Evolutionary conservation across 352 stramenopile genomes (phyloP).

Genomic region (Pythium plurisporium): DNA sequence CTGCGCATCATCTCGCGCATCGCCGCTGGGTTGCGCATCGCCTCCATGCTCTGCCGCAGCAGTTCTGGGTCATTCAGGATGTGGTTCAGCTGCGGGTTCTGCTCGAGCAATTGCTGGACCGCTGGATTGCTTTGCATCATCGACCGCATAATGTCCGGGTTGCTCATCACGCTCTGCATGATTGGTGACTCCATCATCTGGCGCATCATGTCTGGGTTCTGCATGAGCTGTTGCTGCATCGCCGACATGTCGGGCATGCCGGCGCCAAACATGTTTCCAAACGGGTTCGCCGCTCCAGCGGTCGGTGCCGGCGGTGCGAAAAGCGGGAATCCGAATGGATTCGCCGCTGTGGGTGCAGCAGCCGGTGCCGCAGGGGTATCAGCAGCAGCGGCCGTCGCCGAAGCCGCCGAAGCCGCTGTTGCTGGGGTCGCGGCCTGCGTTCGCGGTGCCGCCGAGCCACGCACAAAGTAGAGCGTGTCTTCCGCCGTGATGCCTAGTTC

Average conservation of each 20-base stretch:
- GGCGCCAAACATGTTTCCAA: slow-evolving; percentile 53
- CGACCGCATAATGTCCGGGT: slow-evolving; percentile 93
- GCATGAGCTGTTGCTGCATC: slow-evolving; percentile 87
- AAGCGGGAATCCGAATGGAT: slow-evolving; percentile 52
- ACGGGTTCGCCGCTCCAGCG: slow-evolving; percentile 39
- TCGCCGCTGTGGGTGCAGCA: slow-evolving; percentile 19
- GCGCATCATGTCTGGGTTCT: slow-evolving; percentile 86
- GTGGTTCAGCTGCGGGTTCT: slow-evolving; percentile 95
- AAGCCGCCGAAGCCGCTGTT: slow-evolving; percentile 16
- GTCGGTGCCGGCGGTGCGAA: slow-evolving; percentile 29
- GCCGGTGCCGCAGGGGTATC: slow-evolving; percentile 1
- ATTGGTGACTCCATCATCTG: slow-evolving; percentile 90
- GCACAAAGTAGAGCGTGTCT: slow-evolving; percentile 85
- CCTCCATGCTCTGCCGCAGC: slow-evolving; percentile 94
- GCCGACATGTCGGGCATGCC: slow-evolving; percentile 55
- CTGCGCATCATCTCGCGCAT: slow-evolving; percentile 97
- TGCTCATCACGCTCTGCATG: slow-evolving; percentile 92
- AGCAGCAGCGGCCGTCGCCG: slow-evolving; percentile 19
- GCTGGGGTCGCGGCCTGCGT: slow-evolving; percentile 19
- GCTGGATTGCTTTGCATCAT: slow-evolving; percentile 97
- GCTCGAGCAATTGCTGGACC: slow-evolving; percentile 93
- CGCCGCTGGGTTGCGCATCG: slow-evolving; percentile 94
- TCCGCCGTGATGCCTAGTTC: slow-evolving; percentile 61
- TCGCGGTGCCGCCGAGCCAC: slow-evolving; percentile 43
- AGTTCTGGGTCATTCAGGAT: slow-evolving; percentile 95